Percentiles rank a stretch among this genome's conserved stretches.
Conservation (phyloP, 148 eudicot genomes). For the Fagopyrum homotropicum region DNA sequence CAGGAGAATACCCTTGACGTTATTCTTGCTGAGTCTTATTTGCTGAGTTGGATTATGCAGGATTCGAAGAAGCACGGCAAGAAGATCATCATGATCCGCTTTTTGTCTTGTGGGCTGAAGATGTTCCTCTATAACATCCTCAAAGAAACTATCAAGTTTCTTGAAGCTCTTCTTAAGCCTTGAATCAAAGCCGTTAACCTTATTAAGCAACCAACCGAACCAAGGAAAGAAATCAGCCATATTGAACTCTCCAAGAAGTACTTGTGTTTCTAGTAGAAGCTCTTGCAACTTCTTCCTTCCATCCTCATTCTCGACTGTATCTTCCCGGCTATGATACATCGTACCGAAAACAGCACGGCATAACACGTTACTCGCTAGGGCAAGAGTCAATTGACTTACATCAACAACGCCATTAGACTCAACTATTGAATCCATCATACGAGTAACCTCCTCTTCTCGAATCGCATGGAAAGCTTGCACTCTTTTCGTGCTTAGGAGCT, state of each 20-base stretch:
- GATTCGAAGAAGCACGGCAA: constrained; percentile 42
- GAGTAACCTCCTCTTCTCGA: constrained; percentile 33
- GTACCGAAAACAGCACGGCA: constrained; percentile 40
- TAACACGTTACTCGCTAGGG: constrained; percentile 31
- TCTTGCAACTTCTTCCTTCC: constrained; percentile 16
- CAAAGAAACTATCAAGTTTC: constrained; percentile 29
- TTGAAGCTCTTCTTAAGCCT: constrained; percentile 30
- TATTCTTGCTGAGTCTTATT: constrained; percentile 19
- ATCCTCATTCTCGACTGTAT: background rate
- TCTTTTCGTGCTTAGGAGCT: constrained; percentile 34
- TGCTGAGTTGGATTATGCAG: constrained; percentile 38
- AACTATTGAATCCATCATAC: constrained; percentile 23
- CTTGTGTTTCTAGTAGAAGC: constrained; percentile 26
- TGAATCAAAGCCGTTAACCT: constrained; percentile 39
- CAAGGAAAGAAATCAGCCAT: constrained; percentile 51
- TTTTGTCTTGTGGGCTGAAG: constrained; percentile 12
- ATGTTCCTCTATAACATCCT: constrained; percentile 37
- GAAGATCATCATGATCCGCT: constrained; percentile 32
- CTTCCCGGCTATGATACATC: constrained; percentile 11
- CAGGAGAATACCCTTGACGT: constrained; percentile 43
- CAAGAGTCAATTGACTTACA: constrained; percentile 31
- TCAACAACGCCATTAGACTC: constrained; percentile 15
- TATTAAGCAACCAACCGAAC: constrained; percentile 44
- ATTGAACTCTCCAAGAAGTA: constrained; percentile 36
- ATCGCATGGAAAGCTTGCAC: constrained; percentile 29